Percentiles rank a stretch among this genome's conserved stretches.
Evolutionary conservation across 192 early-diverging fungal genomes (phyloP).

Genomic region (Mortierella antarctica): DNA sequence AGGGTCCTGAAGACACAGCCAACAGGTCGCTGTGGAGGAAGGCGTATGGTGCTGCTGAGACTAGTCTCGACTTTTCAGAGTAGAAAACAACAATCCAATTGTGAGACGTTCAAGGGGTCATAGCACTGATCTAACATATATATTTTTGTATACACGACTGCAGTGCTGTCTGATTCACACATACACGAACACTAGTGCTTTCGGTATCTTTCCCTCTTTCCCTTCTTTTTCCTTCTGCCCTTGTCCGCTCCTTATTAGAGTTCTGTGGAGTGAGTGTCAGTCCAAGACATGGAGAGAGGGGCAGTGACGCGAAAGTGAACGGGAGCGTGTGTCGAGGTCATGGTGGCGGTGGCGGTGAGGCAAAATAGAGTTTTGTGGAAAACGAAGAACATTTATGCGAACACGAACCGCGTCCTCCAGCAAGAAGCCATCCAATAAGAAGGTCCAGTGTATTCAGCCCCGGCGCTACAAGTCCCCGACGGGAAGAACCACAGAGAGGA

Average conservation of each 20-base stretch:
- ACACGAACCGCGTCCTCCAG: too few relatives aligned
- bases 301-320: too few relatives aligned
- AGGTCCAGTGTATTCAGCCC: too few relatives aligned
- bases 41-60: constrained; percentile 4
- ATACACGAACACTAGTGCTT: background rate
- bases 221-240: background rate
- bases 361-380: too few relatives aligned
- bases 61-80: background rate
- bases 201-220: background rate
- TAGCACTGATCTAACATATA: background rate
- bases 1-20: background rate
- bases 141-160: background rate
- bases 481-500: too few relatives aligned
- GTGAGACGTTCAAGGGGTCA: background rate
- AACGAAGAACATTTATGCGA: too few relatives aligned
- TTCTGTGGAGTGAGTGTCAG: too few relatives aligned
- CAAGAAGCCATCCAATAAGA: too few relatives aligned
- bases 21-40: constrained; percentile 51
- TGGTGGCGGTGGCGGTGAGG: too few relatives aligned
- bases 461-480: too few relatives aligned
- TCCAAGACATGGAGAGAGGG: too few relatives aligned
- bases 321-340: too few relatives aligned
- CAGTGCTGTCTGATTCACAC: background rate
- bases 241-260: background rate
- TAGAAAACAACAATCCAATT: background rate